A percentile compares a stretch with the other conserved stretches of the same genome.
Evolutionary conservation across 768 basidiomycete species (phyloP).

Genomic region (Coprinopsis sp.): DNA sequence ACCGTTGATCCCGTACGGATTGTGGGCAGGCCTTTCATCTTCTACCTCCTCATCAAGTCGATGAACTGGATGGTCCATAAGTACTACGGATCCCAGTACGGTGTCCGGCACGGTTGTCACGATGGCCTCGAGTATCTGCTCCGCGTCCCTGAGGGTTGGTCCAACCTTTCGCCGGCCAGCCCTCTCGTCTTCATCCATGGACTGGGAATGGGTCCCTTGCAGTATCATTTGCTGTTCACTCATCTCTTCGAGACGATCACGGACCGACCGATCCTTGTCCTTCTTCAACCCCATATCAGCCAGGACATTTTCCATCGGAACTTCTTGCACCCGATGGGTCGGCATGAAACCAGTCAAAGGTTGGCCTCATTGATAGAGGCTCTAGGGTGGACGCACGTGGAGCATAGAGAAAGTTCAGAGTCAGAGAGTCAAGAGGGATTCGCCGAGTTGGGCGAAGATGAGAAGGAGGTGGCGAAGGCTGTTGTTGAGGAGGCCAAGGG

Average conservation of each 20-base stretch:
- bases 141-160: slow-evolving; percentile 66
- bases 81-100: slow-evolving; percentile 38
- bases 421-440: no score
- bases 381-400: slow-evolving; percentile 57
- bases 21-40: slow-evolving; percentile 60
- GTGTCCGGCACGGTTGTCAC: slow-evolving; percentile 41
- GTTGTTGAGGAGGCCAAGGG: slow-evolving; percentile 37
- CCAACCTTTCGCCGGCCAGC: slow-evolving; percentile 46
- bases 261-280: slow-evolving; percentile 70
- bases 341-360: slow-evolving; percentile 51
- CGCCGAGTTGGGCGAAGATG: no score
- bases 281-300: slow-evolving; percentile 80
- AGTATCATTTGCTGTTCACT: slow-evolving; percentile 60
- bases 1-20: slow-evolving; percentile 77
- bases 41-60: slow-evolving; percentile 50
- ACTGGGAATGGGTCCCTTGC: slow-evolving; percentile 76
- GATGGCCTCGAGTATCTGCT: slow-evolving; percentile 79
- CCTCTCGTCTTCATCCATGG: slow-evolving; percentile 88
- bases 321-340: slow-evolving; percentile 68
- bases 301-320: slow-evolving; percentile 77
- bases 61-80: slow-evolving; percentile 45
- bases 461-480: slow-evolving; percentile 17
- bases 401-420: slow-evolving; percentile 19
- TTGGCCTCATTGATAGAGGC: slow-evolving; percentile 53
- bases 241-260: slow-evolving; percentile 52